Evolutionary conservation across 345 rosid genomes (phyloP).

Genomic region (Gossypium ekmanianum): DNA sequence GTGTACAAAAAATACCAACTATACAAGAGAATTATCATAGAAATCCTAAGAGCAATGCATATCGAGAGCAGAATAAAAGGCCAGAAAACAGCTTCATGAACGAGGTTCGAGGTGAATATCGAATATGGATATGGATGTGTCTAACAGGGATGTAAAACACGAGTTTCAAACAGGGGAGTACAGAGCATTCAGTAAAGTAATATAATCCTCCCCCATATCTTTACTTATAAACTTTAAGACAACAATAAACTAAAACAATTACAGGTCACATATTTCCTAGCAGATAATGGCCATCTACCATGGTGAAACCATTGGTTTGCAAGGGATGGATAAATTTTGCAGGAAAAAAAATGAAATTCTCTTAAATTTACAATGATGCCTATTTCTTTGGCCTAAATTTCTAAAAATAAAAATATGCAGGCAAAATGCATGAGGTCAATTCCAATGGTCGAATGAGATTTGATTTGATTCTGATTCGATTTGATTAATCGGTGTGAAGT

Average conservation of each 20-base stretch:
- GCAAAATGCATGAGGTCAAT: conserved; percentile 33
- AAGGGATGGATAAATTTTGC: conserved; percentile 21
- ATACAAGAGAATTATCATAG: too few relatives aligned
- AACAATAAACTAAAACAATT: conserved; percentile 19
- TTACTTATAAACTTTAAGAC: conserved; percentile 13
- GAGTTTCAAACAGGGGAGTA: background rate
- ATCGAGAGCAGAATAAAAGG: background rate
- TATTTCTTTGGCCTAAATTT: conserved; percentile 33
- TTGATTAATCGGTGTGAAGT: conserved; percentile 2
- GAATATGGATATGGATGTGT: background rate
- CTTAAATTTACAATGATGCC: conserved; percentile 26
- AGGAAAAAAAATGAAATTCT: conserved; percentile 8
- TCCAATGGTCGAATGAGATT: conserved; percentile 24
- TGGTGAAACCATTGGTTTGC: conserved; percentile 11
- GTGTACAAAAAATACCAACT: too few relatives aligned
- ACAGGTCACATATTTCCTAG: conserved; percentile 24
- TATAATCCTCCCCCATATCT: conserved; percentile 14
- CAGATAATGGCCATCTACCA: conserved; percentile 24
- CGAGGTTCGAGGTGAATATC: background rate
- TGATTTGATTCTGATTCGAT: background rate
- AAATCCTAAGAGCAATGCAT: background rate
- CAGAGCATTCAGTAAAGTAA: background rate
- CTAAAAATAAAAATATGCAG: conserved; percentile 30
- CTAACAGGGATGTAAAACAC: background rate
- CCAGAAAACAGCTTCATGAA: conserved; percentile 13